Conservation (phyloP, 1,139 yeast genomes). For the Geotrichum histeridarum region DNA sequence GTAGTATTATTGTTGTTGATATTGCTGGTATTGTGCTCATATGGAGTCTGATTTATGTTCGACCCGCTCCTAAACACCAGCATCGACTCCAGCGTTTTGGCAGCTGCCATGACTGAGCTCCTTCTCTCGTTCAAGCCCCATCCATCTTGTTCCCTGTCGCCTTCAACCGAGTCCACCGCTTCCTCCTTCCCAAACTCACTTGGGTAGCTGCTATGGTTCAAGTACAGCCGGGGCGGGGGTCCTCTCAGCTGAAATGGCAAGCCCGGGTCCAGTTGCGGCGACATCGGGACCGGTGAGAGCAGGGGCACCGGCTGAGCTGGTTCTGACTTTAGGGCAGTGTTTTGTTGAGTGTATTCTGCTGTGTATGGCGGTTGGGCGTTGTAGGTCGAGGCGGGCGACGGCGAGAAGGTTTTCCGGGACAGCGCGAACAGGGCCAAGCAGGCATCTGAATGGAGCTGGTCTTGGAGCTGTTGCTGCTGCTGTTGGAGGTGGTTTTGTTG, state of each 20-base stretch:
- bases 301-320: background rate
- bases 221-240: background rate
- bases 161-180: background rate
- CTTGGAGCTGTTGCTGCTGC: background rate
- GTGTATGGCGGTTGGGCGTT: background rate
- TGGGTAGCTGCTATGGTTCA: background rate
- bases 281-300: slow-evolving; percentile 2
- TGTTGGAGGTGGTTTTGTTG: background rate
- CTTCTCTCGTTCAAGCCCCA: background rate
- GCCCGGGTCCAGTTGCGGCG: background rate
- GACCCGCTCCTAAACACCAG: background rate
- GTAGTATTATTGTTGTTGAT: too few relatives aligned
- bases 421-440: slow-evolving; percentile 9
- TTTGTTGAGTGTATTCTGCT: too few relatives aligned
- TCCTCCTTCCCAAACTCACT: background rate
- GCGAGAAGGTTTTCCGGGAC: background rate
- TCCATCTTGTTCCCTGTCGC: too few relatives aligned
- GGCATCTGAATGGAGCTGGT: slow-evolving; percentile 10
- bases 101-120: slow-evolving; percentile 4
- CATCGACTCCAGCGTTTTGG: slow-evolving; percentile 10
- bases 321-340: background rate
- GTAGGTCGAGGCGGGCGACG: background rate
- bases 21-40: background rate
- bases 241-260: background rate
- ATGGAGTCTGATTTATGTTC: too few relatives aligned